These are phyloP conservation scores for Colletotrichum sp. DNA, from an alignment of 2,329 filamentous ascomycete species.

Conservation along the genomic window DNA sequence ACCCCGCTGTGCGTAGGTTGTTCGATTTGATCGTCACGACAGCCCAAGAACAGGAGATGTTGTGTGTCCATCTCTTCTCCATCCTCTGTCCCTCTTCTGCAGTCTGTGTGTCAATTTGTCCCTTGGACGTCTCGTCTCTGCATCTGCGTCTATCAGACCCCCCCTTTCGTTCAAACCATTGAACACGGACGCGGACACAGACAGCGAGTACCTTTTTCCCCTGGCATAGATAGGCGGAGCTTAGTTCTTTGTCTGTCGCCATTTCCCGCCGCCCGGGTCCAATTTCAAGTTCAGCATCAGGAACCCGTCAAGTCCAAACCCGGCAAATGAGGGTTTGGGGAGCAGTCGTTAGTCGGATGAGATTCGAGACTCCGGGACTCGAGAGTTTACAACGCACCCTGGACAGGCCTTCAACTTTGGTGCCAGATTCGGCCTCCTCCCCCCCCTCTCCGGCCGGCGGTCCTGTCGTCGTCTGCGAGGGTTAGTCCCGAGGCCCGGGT, in stretches of 20 bases:
- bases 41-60: conserved; percentile 1
- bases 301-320: not conserved
- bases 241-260: not conserved
- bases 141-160: not conserved
- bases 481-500: not conserved
- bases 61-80: not conserved
- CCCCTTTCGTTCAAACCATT: not conserved
- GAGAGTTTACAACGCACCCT: not conserved
- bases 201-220: not conserved
- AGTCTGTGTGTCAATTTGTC: conserved; percentile 6
- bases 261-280: not conserved
- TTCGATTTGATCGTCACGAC: not conserved
- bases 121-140: not conserved
- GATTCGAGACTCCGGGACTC: not conserved
- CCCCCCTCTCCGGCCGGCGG: too few relatives aligned
- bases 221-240: not conserved
- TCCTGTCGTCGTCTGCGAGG: not conserved
- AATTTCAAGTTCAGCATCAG: not conserved
- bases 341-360: not conserved
- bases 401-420: conserved; percentile 9
- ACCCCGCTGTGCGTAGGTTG: not conserved
- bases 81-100: not conserved
- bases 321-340: not conserved
- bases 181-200: not conserved
- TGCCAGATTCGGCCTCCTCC: conserved; percentile 1